A percentile compares a stretch with the other conserved stretches of the same genome.
phyloP scores from a whole-genome alignment of 1,284 basidiomycete species.

The Hypsizygus ulmarius region DNA sequence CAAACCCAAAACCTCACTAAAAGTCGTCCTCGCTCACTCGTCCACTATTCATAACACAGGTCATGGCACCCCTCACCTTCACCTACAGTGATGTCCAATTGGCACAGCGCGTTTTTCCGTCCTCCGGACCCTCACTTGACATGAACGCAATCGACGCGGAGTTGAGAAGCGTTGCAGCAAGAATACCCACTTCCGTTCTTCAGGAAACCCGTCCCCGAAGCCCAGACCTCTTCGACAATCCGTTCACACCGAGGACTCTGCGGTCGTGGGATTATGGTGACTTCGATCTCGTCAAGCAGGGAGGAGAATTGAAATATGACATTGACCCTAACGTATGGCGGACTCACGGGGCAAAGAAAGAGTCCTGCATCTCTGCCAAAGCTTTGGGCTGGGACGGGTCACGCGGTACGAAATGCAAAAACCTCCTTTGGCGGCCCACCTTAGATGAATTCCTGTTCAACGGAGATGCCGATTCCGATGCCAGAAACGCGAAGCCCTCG shows the following conservation, averaged over 20 bases:
- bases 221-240: constrained; percentile 3
- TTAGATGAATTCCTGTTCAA: constrained; percentile 14
- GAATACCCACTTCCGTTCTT: neutral
- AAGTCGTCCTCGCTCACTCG: too few species aligned
- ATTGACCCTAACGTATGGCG: constrained; percentile 12
- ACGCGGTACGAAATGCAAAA: neutral
- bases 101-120: neutral
- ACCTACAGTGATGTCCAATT: neutral
- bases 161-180: neutral
- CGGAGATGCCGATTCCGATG: neutral
- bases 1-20: too few species aligned
- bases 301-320: neutral
- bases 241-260: constrained; percentile 3
- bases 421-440: constrained; percentile 4
- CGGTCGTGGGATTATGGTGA: constrained; percentile 1
- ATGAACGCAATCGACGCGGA: neutral
- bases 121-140: neutral
- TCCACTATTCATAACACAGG: too few species aligned
- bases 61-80: too few species aligned
- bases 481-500: neutral
- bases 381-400: neutral
- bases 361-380: constrained; percentile 2
- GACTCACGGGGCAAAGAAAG: constrained; percentile 1
- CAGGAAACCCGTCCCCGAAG: neutral
- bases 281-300: neutral